Conservation (phyloP, 163 green algal genomes). For the Coccomyxa subellipsoidea region DNA sequence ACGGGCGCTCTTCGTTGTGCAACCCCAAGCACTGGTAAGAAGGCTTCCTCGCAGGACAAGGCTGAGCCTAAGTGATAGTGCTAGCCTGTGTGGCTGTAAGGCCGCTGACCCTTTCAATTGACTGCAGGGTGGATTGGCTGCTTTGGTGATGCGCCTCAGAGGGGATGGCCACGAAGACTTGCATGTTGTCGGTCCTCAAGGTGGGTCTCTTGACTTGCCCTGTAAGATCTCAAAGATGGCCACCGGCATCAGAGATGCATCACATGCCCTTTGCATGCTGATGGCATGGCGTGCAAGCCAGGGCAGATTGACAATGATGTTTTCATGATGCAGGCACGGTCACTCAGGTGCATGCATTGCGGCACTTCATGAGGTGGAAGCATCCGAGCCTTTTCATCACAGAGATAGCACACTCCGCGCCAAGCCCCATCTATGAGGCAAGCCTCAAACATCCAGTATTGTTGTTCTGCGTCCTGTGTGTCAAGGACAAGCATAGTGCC, state of each 20-base stretch:
- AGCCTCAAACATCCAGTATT: neutral
- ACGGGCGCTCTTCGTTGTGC: neutral
- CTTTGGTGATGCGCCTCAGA: neutral
- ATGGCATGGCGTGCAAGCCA: too few relatives aligned
- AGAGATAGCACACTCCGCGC: constrained; percentile 13
- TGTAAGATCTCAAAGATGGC: neutral
- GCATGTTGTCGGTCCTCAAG: neutral
- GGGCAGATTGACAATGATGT: neutral
- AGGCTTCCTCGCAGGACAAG: neutral
- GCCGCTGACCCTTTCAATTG: too few relatives aligned
- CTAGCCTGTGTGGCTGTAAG: too few relatives aligned
- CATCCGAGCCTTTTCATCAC: constrained; percentile 49
- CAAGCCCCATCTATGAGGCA: neutral
- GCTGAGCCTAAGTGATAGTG: too few relatives aligned
- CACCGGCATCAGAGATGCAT: too few relatives aligned
- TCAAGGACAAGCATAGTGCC: too few relatives aligned
- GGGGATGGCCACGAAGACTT: neutral
- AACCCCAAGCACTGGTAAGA: neutral
- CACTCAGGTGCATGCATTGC: constrained; percentile 31
- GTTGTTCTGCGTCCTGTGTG: too few relatives aligned
- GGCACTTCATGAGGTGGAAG: constrained; percentile 62
- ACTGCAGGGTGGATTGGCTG: neutral
- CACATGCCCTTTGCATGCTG: too few relatives aligned
- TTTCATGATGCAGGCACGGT: constrained; percentile 12
- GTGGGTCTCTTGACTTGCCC: neutral